Percentiles rank a stretch among this genome's conserved stretches.
phyloP scores from a whole-genome alignment of 177 flowering plant species.

The Tripterygium wilfordii region DNA sequence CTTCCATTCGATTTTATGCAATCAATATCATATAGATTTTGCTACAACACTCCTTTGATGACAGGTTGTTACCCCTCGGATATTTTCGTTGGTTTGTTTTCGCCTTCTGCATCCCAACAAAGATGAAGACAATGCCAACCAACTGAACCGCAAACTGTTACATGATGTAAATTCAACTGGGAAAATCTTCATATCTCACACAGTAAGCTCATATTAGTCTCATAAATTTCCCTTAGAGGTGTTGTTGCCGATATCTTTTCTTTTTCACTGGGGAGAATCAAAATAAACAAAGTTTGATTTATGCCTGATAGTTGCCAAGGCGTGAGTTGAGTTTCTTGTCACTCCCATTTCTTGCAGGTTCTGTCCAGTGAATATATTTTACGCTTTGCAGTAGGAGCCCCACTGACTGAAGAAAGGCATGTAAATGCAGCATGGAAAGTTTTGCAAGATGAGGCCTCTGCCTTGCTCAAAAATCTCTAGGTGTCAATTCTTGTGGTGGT shows the following conservation, averaged over 20 bases:
- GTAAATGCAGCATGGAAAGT: slow-evolving; percentile 68
- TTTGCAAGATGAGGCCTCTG: slow-evolving; percentile 63
- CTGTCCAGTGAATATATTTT: slow-evolving; percentile 59
- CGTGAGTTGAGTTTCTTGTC: background rate
- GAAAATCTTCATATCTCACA: slow-evolving; percentile 70
- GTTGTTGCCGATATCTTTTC: background rate
- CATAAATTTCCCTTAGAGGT: background rate
- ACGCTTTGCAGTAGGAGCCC: slow-evolving; percentile 83
- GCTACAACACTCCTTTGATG: background rate
- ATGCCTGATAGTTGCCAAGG: too few species aligned
- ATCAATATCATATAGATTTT: background rate
- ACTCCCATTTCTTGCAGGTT: slow-evolving; percentile 38
- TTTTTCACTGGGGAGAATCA: too few species aligned
- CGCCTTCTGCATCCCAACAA: slow-evolving; percentile 41
- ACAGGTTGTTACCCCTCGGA: slow-evolving; percentile 72
- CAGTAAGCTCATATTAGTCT: slow-evolving; percentile 37
- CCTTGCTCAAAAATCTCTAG: slow-evolving; percentile 22
- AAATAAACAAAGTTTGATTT: too few species aligned
- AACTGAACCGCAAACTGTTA: slow-evolving; percentile 61
- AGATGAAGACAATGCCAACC: slow-evolving; percentile 36
- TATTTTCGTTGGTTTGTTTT: slow-evolving; percentile 82
- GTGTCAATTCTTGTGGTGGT: too few species aligned
- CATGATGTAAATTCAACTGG: slow-evolving; percentile 79
- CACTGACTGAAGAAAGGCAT: slow-evolving; percentile 84
- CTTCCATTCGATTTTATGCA: background rate